phyloP scores from a whole-genome alignment of 1,284 basidiomycete genomes.

The Trichosporon coremiiforme region DNA sequence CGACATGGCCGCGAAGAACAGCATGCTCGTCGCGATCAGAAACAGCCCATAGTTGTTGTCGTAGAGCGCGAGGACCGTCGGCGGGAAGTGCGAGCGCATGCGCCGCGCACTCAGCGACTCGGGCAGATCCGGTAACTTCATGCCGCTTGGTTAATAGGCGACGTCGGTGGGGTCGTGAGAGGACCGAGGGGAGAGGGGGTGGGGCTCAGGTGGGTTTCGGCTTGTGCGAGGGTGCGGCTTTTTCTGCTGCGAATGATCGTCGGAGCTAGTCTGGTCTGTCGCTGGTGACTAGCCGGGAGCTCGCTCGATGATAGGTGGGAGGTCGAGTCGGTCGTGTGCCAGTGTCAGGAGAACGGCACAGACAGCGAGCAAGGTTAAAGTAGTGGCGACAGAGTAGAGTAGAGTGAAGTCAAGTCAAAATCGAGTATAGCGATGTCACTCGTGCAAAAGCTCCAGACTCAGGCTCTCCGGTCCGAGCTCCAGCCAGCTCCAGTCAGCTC shows the following conservation, averaged over 20 bases:
- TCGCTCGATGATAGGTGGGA: background rate
- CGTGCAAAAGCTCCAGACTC: background rate
- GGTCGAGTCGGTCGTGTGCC: background rate
- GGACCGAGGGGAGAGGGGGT: too few relatives aligned
- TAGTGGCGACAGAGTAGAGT: background rate
- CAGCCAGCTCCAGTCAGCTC: background rate
- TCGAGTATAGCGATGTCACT: background rate
- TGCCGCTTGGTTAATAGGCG: background rate
- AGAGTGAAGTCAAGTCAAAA: too few relatives aligned
- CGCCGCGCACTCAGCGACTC: constrained; percentile 4
- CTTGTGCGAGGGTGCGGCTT: background rate
- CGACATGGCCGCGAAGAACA: constrained; percentile 66
- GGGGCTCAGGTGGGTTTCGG: background rate
- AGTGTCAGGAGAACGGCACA: background rate
- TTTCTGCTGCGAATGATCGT: background rate
- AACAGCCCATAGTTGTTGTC: constrained; percentile 65
- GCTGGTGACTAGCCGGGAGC: background rate
- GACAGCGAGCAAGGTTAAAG: background rate
- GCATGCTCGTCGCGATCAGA: constrained; percentile 64
- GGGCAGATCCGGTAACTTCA: constrained; percentile 1
- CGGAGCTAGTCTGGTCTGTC: background rate
- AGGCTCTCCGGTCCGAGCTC: background rate
- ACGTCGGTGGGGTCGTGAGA: too few relatives aligned
- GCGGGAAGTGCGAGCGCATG: constrained; percentile 24
- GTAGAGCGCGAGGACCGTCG: constrained; percentile 33